Evolutionary conservation across 129 eudicot species (phyloP).

Genomic region (carrot (Daucus carota)): DH1_v3.0 NC_030386.2:21774001-21774500

Average conservation of each 20-base stretch:
- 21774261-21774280: neutral
- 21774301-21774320: too few species aligned
- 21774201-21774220: neutral
- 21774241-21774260: neutral
- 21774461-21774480: too few species aligned
- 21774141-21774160: neutral
- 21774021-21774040: neutral
- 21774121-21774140: neutral
- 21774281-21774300: neutral
- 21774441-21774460: too few species aligned
- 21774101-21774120: neutral
- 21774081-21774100: neutral
- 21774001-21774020: neutral
- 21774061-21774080: neutral
- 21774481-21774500: too few species aligned
- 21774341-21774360: too few species aligned
- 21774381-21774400: too few species aligned
- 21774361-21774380: too few species aligned
- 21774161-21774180: neutral
- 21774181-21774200: neutral
- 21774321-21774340: too few species aligned
- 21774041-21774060: neutral
- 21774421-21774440: too few species aligned
- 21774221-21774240: neutral
- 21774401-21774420: too few species aligned